Evolutionary conservation across 2,329 filamentous ascomycete genomes (phyloP), one percentile per base, ranked within the genome.

Genomic region (Cyphellophora attinorum): DNA sequence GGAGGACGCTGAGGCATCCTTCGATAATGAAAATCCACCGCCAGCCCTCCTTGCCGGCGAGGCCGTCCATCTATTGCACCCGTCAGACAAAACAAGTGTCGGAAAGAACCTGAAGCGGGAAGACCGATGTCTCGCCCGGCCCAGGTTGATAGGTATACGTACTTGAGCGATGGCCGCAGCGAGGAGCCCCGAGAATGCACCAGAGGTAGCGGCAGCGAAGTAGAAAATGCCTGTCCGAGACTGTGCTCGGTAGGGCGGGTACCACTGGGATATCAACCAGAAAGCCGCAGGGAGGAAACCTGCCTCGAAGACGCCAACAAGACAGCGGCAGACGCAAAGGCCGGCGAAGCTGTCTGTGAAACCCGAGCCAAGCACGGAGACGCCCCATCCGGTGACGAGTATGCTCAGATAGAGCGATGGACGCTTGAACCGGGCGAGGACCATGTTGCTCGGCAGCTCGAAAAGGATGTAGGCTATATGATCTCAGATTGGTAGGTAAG

Each of bases 371-470:
- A 65, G 68, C 33, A 64, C 60, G 1, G 68, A 61, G 33, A 62
- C 51, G 0, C 66, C 65, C 64, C 63, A 68, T 4, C 49, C 52
- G 8, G 59, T 33, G 46, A 53, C 52, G 6, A 51, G 42, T 8
- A 38, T 42, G 3, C 52, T 51, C 17, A 58, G 33, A 46, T 39
- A 37, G 5, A 33, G 12, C 17, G 11, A 25, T n/a, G 16, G 35
- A 15, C 29, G 11, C 11, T 27, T 6, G n/a, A n/a, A n/a, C n/a
- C 18, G 30, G 48, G 78, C 79, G 33, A 80, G 57, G 6, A 79
- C 60, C 1, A 81, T 56, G 45, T 80, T 80, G 42, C 70, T 74
- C 2, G 76, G 76, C n/a, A n/a, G 54, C 46, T 80, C 75, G 19
- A 33, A 21, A 27, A n/a, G 29, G 13, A n/a, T 13, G 5, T 17